These are phyloP conservation scores for Lasiodiplodia citricola DNA, from an alignment of 2,329 filamentous ascomycete genomes.

Conservation along the genomic window DNA sequence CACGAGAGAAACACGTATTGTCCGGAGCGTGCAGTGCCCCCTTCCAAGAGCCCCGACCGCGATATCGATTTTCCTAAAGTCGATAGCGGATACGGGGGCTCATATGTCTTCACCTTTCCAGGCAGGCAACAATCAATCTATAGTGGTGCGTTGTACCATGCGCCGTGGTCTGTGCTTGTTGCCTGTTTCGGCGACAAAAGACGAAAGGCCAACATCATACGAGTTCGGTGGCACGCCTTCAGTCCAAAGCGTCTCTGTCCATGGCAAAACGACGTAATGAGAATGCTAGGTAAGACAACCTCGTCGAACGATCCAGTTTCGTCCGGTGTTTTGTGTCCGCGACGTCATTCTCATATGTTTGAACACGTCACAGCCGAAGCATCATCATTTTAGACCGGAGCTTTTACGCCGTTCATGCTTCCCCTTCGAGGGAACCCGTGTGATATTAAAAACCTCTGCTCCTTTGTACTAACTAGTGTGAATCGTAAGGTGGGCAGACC, in stretches of 20 bases:
- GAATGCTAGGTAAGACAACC: neutral
- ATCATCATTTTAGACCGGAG: neutral
- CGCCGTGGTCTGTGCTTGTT: constrained; percentile 16
- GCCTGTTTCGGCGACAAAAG: constrained; percentile 16
- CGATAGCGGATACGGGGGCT: neutral
- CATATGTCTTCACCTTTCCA: neutral
- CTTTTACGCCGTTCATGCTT: neutral
- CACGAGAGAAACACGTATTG: neutral
- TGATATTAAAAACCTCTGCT: constrained; percentile 5
- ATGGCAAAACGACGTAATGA: neutral
- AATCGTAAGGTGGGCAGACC: neutral
- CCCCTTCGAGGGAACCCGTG: neutral
- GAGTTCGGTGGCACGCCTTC: constrained; percentile 4
- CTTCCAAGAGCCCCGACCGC: neutral
- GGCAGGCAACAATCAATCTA: neutral
- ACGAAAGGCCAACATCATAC: constrained; percentile 6
- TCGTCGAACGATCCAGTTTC: neutral
- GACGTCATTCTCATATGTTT: neutral
- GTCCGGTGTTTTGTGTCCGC: neutral
- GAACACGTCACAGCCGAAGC: neutral
- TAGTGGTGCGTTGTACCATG: constrained; percentile 6
- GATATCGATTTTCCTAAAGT: neutral
- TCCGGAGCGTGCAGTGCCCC: neutral
- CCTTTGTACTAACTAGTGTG: neutral
- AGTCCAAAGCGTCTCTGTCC: neutral